phyloP scores from a whole-genome alignment of 805 yeast genomes.

The Ogataea nitratoaversa region DNA sequence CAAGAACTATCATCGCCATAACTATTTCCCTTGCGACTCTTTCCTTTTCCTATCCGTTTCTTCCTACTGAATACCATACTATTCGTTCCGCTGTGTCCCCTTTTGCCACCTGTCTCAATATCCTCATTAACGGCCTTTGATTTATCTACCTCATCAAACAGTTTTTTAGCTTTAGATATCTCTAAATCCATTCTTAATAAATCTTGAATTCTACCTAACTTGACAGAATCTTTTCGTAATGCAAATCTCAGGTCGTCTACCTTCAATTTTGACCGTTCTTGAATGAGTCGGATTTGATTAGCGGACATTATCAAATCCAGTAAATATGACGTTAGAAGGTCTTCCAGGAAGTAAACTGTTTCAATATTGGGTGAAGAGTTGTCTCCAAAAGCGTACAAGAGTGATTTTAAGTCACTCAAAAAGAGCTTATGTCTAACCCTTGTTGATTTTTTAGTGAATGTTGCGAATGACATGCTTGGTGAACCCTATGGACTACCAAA shows the following conservation, averaged over 20 bases:
- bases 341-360: conserved; percentile 64
- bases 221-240: conserved; percentile 58
- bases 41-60: neutral
- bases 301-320: conserved; percentile 49
- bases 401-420: conserved; percentile 44
- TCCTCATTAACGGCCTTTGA: conserved; percentile 28
- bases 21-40: neutral
- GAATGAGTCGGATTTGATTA: conserved; percentile 49
- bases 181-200: conserved; percentile 55
- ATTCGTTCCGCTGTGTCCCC: neutral
- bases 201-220: conserved; percentile 67
- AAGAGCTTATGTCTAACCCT: conserved; percentile 27
- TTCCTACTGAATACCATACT: neutral
- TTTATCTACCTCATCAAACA: conserved; percentile 61
- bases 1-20: too few species aligned
- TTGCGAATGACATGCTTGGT: conserved; percentile 2
- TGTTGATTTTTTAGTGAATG: conserved; percentile 14
- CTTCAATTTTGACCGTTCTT: conserved; percentile 53
- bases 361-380: conserved; percentile 62
- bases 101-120: conserved; percentile 15
- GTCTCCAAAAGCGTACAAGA: conserved; percentile 72
- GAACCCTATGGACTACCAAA: too few species aligned
- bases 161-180: conserved; percentile 61
- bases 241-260: conserved; percentile 74
- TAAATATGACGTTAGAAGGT: conserved; percentile 59